Evolutionary conservation across 352 stramenopile genomes (phyloP), one percentile per base, ranked within the genome.

Genomic region (Globisporangium ultimum): DNA sequence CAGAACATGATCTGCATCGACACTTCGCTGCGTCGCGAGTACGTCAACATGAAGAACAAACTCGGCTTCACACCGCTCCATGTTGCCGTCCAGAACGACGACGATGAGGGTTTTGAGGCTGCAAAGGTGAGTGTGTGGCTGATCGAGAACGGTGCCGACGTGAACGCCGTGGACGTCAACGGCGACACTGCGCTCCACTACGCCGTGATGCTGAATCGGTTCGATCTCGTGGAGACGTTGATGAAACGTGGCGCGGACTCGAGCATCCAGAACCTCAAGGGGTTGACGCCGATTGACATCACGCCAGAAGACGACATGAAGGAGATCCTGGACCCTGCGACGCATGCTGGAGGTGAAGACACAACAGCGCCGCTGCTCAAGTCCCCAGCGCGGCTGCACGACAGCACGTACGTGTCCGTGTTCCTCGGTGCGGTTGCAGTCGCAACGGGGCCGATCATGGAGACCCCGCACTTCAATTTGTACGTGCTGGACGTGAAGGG

Each of bases 1-100:
- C 83, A 92, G 63, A 91, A 93, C 55, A 95, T 95, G 87, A 95
- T 95, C 60, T 96, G 86, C 66, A 86, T 97, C 54, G 85, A 97
- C 68, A 85, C 72, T 38, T 66, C 64, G 20, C 66, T 91, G 47
- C 84, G 89, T 28, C 80, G 84, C 53, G 82, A 93, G 51, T 91
- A 95, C 53, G 75, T 96, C 22, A 91, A 91, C 67, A 85, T 93
- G 79, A 87, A 85, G 63, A 96, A 97, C 76, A 90, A 89, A 53
- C 55, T 76, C 12, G 84, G 85, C 20, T 91, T 94, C 55, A 89
- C 82, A 6, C 80, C 82, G 3, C 71, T 95, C 50, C 87, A 95
- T 46, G 62, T 93, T 17, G 76, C 76, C 3, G 82, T 95, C 12
- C 87, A 95, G 65, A 95, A 95, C 61, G 81, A 93, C 36, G 87